A percentile compares a stretch with the other conserved stretches of the same genome.
Conservation (phyloP, 2,329 filamentous ascomycete genomes). For the Xylariaceae sp. region DNA sequence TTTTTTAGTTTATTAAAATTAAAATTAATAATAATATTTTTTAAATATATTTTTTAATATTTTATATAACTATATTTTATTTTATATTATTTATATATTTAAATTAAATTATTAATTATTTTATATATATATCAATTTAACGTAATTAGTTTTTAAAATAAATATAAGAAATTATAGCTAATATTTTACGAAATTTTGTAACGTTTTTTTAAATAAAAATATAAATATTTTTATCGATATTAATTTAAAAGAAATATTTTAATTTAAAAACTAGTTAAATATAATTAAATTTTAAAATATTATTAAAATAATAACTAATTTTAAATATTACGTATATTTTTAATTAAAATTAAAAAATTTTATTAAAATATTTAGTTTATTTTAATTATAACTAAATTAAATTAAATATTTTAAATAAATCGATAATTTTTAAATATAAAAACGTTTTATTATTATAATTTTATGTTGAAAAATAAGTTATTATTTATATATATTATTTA, state of each 20-base stretch:
- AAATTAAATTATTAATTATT: background rate
- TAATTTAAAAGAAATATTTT: background rate
- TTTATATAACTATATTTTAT: background rate
- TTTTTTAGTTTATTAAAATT: background rate
- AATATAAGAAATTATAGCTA: background rate
- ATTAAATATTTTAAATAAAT: background rate
- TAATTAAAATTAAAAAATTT: background rate
- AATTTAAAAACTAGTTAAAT: background rate
- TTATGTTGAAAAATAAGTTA: background rate
- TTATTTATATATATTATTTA: background rate
- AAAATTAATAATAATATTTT: background rate
- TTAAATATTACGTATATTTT: background rate
- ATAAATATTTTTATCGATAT: background rate
- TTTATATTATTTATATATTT: background rate
- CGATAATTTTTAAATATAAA: background rate
- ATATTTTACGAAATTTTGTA: background rate
- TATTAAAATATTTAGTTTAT: background rate
- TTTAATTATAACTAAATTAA: background rate
- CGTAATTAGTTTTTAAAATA: background rate
- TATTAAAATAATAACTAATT: background rate
- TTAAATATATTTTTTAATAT: background rate
- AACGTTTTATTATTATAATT: background rate
- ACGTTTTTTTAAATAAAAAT: background rate
- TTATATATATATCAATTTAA: background rate
- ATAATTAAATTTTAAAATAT: background rate